Base-by-base conservation (phyloP, 352 stramenopile species). In the Phytopythium mirpurense region DNA sequence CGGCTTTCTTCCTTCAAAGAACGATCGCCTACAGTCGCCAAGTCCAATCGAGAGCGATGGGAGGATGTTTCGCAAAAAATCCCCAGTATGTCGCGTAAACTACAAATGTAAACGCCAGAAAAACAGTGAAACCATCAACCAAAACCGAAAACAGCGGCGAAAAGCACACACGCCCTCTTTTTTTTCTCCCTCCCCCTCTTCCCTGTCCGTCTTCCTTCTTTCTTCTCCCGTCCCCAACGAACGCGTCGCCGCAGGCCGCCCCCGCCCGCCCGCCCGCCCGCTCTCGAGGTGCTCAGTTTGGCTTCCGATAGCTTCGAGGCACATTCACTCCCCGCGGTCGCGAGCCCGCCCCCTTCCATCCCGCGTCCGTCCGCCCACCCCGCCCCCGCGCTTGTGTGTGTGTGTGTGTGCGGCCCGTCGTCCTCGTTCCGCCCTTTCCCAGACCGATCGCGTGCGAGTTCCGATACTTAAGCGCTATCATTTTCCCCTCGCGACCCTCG, bases 271-370 rank as follows among this genome's bases (percentile, higher is more conserved):
- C 7, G 42, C 8, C 42, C 12, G 7, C 21, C 8, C 21, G 21
- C 19, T 31, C 45, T n/a, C 24, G 18, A 44, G 44, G 38, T 42
- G 34, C 37, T 68, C 61, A 73, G 49, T 60, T 74, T 46, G 60
- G 59, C 67, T 71, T 72, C 59, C 56, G 59, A 59, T 60, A 57
- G 62, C 56, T 67, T 45, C 54, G 38, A 51, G 48, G 60, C 60
- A 73, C 38, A 56, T 54, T 43, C 40, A 46, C 40, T 59, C 42
- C 12, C 38, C 19, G 38, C 38, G 38, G 38, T 27, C 38, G 12
- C 31, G 15, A 4, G 16, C 42, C 49, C 24, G 14, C 19, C 19
- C 32, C 7, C 51, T 37, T 40, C 51, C 41, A 14, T 42, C n/a
- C n/a, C n/a, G n/a, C n/a, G n/a, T n/a, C n/a, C n/a, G n/a, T n/a